Percentiles rank a stretch among this genome's conserved stretches.
Evolutionary conservation across 768 basidiomycete genomes (phyloP).

Genomic region (Amanita thiersii): DNA sequence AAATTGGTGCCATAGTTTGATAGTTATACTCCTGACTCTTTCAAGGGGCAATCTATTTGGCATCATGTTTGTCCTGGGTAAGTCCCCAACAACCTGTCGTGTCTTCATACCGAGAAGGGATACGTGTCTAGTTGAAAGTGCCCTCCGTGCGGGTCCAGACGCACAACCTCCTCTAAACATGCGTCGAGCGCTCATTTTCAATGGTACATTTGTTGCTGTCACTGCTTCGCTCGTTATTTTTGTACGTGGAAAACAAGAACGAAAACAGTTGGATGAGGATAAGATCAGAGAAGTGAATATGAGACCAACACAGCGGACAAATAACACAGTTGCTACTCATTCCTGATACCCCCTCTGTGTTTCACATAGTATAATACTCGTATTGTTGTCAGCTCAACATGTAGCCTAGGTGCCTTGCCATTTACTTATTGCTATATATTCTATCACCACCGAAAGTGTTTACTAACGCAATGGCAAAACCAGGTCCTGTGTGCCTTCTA

Average conservation of each 20-base stretch:
- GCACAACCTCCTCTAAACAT: slow-evolving; percentile 72
- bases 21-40: slow-evolving; percentile 1
- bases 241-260: slow-evolving; percentile 50
- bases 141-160: slow-evolving; percentile 51
- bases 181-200: slow-evolving; percentile 59
- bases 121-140: slow-evolving; percentile 43
- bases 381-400: too few species aligned
- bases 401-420: too few species aligned
- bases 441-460: too few species aligned
- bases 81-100: slow-evolving; percentile 12
- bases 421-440: too few species aligned
- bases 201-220: slow-evolving; percentile 40
- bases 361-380: neutral
- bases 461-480: too few species aligned
- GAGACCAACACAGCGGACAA: neutral
- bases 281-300: slow-evolving; percentile 21
- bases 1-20: slow-evolving; percentile 3
- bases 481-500: too few species aligned
- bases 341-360: neutral
- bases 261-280: slow-evolving; percentile 54
- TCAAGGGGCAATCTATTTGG: slow-evolving; percentile 56
- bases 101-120: neutral
- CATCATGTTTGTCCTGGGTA: slow-evolving; percentile 58
- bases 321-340: neutral
- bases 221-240: slow-evolving; percentile 37